Percentiles rank a stretch among this genome's conserved stretches.
Conservation (phyloP, 2,329 filamentous ascomycete species). For the Emmonsiellopsis sp. region DNA sequence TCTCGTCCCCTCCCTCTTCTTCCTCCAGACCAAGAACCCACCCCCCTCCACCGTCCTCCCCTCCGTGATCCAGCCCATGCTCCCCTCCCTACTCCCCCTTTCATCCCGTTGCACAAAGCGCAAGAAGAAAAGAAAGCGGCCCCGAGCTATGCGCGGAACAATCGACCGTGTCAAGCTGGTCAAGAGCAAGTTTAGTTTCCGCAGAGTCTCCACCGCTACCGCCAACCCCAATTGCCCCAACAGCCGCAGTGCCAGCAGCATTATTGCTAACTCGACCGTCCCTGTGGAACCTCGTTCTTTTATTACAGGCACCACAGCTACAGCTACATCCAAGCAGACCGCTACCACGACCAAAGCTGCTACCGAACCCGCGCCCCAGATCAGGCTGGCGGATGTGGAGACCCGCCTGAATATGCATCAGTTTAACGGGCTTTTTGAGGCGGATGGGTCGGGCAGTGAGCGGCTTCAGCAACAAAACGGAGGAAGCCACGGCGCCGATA, state of each 20-base stretch:
- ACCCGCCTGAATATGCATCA: conserved; percentile 35
- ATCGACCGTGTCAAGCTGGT: conserved; percentile 22
- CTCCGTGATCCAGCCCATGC: background rate
- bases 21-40: background rate
- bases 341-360: background rate
- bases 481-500: background rate
- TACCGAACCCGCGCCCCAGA: conserved; percentile 16
- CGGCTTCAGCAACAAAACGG: background rate
- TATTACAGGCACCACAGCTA: conserved; percentile 4
- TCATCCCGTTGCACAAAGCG: background rate
- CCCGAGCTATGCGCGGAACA: background rate
- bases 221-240: background rate
- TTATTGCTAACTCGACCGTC: conserved; percentile 20
- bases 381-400: conserved; percentile 32
- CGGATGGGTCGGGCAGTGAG: conserved; percentile 14
- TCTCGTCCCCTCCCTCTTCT: background rate
- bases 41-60: conserved; percentile 2
- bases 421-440: conserved; percentile 29
- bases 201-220: background rate
- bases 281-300: conserved; percentile 9
- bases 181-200: conserved; percentile 15
- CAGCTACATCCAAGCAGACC: background rate
- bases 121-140: background rate
- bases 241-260: background rate
- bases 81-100: background rate